phyloP scores from a whole-genome alignment of 164 flowering plant genomes.

The Magnolia changhungtana region DNA sequence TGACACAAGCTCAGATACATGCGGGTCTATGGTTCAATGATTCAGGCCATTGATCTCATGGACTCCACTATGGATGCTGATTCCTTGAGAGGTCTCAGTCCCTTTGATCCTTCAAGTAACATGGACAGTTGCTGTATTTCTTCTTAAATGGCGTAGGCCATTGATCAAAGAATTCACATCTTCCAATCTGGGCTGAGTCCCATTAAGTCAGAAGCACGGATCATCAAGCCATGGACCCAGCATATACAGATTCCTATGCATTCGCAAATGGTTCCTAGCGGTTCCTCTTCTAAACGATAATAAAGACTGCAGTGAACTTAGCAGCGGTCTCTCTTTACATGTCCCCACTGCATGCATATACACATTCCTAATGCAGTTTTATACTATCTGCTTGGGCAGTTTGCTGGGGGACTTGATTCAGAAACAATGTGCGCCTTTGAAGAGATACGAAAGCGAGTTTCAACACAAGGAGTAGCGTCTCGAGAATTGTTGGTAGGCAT shows the following conservation, averaged over 20 bases:
- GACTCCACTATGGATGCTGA: too few relatives aligned
- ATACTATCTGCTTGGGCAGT: constrained; percentile 31
- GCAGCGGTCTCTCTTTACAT: neutral
- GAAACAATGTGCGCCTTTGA: constrained; percentile 65
- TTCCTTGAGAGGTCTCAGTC: too few relatives aligned
- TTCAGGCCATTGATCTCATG: neutral
- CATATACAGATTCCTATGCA: too few relatives aligned
- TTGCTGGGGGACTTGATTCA: constrained; percentile 72
- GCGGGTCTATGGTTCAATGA: neutral
- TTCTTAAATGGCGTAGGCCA: too few relatives aligned
- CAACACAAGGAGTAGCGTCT: constrained; percentile 37
- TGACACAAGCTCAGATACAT: neutral
- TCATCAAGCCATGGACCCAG: too few relatives aligned
- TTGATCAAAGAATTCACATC: too few relatives aligned
- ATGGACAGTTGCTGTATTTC: too few relatives aligned
- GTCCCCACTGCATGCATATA: neutral
- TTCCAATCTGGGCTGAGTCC: too few relatives aligned
- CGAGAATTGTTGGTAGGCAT: constrained; percentile 41
- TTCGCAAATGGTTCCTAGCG: too few relatives aligned
- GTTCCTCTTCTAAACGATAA: neutral
- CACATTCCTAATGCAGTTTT: neutral
- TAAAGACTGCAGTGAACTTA: neutral
- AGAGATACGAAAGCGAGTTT: constrained; percentile 54
- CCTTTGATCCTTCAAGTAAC: too few relatives aligned
- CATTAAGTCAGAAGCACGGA: too few relatives aligned